Evolutionary conservation across 73 alveolate species (phyloP), one percentile per base, ranked within the genome.

Genomic region (Paramecium caudatum): DNA sequence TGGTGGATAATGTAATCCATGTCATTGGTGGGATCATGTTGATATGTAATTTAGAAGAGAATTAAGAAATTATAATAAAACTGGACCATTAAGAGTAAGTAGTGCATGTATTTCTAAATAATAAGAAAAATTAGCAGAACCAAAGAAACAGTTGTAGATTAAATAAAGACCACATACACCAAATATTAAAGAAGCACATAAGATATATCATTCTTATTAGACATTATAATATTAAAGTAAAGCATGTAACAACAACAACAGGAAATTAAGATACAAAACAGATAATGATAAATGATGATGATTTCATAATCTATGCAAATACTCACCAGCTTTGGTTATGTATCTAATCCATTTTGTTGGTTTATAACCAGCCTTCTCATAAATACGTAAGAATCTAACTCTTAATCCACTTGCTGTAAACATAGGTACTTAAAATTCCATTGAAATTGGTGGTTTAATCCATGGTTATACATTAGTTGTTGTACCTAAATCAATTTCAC

Each of bases 301-400:
- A 92, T 63, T 25, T 95, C 97, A 97, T 33, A 97, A 95, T 94
- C 99, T 96, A 90, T 94, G 98, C 61, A 95, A 94, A 93, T 96
- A 97, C 82, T 96, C 98, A 21, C 99, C 99, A 32, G 98, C 99
- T 90, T 97, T 96, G 21, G 99, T 96, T 4, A 97, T 96, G 80
- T 97, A 97, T 91, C 99, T 95, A 65, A 97, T 97, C 99, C 99
- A 97, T 91, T 97, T 97, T 15, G 96, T 93, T 23, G 99, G 99
- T 62, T 97, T 95, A 87, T 97, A 97, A 83, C 95, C 95, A 34
- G 96, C 87, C 87, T 97, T 97, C 82, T 97, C 99, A 37, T 94
- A 95, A 82, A 97, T 92, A 47, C 98, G 91, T 61, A 97, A 94
- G 91, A 94, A 97, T 91, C 99, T 97, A 19, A 97, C 99, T 94